phyloP scores from a whole-genome alignment of 1,284 basidiomycete genomes.

The Dichomitus squalens region DNA sequence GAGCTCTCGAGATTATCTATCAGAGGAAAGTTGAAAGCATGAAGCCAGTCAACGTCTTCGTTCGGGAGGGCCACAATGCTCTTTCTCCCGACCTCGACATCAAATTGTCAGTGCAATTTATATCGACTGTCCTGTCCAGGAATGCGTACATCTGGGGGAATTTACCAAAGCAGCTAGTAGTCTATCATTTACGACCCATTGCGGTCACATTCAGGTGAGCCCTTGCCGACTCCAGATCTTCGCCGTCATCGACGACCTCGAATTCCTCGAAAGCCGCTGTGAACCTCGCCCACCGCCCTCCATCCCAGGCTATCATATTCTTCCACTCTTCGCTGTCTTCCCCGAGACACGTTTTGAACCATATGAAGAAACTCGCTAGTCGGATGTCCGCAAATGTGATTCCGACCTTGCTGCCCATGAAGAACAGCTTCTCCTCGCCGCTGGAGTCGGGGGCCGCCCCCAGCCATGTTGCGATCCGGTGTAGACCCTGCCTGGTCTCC shows the following conservation, averaged over 20 bases:
- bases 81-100: no score
- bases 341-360: slow-evolving; percentile 34
- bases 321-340: slow-evolving; percentile 43
- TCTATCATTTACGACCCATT: no score
- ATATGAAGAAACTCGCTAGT: slow-evolving; percentile 27
- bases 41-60: no score
- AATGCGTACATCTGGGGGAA: no score
- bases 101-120: no score
- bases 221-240: not conserved
- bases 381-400: slow-evolving; percentile 11
- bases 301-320: slow-evolving; percentile 37
- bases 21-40: no score
- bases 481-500: slow-evolving; percentile 32
- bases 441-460: no score
- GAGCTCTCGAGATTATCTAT: no score
- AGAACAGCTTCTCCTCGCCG: slow-evolving; percentile 29
- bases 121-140: no score
- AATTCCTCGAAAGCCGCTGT: slow-evolving; percentile 37
- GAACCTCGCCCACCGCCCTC: slow-evolving; percentile 41
- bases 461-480: slow-evolving; percentile 33
- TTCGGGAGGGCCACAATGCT: no score
- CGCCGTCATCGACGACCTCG: slow-evolving; percentile 17
- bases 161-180: no score
- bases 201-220: no score
- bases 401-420: slow-evolving; percentile 30